phyloP scores from a whole-genome alignment of 306 rosid species.

The Vigna trinervia region DNA sequence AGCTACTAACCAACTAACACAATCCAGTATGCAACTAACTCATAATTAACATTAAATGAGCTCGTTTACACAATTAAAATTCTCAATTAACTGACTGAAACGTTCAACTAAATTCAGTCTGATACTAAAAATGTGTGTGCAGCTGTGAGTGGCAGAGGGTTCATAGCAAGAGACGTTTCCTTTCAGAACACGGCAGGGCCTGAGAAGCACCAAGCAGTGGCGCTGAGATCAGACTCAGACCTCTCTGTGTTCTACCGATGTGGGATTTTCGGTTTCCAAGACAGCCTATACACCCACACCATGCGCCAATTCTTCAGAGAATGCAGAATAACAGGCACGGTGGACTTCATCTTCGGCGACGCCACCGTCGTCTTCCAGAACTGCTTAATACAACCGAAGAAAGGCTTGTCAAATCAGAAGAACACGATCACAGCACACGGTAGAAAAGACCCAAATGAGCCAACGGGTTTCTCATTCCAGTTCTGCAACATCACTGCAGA shows the following conservation, averaged over 20 bases:
- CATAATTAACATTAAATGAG: conserved; percentile 20
- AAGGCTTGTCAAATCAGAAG: conserved; percentile 73
- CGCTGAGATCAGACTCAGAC: conserved; percentile 85
- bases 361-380: conserved; percentile 76
- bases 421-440: conserved; percentile 94
- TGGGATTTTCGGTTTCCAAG: conserved; percentile 73
- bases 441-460: conserved; percentile 69
- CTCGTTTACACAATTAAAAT: neutral
- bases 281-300: conserved; percentile 82
- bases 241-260: conserved; percentile 78
- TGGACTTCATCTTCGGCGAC: conserved; percentile 89
- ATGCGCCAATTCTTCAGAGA: conserved; percentile 94
- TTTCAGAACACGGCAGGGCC: conserved; percentile 90
- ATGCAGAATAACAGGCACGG: conserved; percentile 76
- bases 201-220: conserved; percentile 87
- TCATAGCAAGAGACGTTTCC: conserved; percentile 79
- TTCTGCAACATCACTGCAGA: conserved; percentile 79
- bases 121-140: conserved; percentile 18
- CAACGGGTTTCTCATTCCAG: conserved; percentile 87
- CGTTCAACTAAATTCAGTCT: neutral
- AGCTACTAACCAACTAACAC: neutral
- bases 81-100: neutral
- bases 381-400: conserved; percentile 58
- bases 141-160: conserved; percentile 90
- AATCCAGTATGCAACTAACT: conserved; percentile 20